A percentile compares a stretch with the other conserved stretches of the same genome.
Conservation (phyloP, 2,329 filamentous ascomycete species). For the Botrytis fragariae region DNA sequence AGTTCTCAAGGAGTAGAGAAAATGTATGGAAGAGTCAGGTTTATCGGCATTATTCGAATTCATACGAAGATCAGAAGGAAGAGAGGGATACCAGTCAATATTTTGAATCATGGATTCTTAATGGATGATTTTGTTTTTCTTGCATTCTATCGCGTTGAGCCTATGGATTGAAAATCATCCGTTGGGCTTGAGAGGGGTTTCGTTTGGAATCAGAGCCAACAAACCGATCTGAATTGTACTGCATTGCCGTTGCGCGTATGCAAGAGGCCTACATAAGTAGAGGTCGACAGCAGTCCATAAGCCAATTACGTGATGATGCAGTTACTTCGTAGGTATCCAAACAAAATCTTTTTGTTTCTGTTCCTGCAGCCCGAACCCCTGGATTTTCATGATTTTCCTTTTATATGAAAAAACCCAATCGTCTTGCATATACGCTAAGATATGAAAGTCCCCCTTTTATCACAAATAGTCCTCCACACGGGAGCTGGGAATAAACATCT, state of each 20-base stretch:
- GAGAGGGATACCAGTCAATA: background rate
- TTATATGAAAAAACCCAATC: conserved; percentile 5
- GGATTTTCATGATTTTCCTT: background rate
- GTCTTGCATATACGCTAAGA: conserved; percentile 13
- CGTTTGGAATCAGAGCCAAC: background rate
- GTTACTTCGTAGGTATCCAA: no score
- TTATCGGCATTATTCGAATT: background rate
- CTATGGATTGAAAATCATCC: background rate
- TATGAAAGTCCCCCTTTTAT: background rate
- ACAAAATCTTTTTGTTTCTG: conserved; percentile 2
- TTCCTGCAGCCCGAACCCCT: background rate
- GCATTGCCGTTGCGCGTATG: background rate
- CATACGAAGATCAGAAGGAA: background rate
- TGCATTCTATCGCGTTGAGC: background rate
- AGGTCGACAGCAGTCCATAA: background rate
- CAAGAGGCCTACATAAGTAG: background rate
- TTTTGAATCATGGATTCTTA: background rate
- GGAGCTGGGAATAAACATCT: background rate
- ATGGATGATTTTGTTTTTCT: background rate
- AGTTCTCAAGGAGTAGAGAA: background rate
- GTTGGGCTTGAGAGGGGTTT: background rate
- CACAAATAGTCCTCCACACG: background rate
- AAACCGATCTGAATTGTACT: background rate
- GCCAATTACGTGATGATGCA: background rate
- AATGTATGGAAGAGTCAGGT: background rate